phyloP scores from a whole-genome alignment of 495 filamentous ascomycete species.

The Platismatia glauca region DNA sequence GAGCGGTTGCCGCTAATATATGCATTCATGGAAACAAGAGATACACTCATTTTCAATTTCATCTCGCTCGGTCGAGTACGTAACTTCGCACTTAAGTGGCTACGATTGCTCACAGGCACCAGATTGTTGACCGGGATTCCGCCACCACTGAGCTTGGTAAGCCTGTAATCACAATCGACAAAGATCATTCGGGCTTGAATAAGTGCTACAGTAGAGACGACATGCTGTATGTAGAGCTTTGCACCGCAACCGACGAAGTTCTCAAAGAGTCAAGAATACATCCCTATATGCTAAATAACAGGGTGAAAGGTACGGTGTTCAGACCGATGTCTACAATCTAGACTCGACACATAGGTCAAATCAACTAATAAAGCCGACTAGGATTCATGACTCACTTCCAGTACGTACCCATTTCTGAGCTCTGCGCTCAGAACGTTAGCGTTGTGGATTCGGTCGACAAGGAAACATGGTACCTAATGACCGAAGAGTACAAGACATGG shows the following conservation, averaged over 20 bases:
- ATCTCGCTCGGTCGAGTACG: neutral
- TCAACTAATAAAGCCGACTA: neutral
- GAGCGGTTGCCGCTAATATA: constrained; percentile 1
- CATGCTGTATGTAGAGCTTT: neutral
- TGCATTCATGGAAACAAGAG: constrained; percentile 2
- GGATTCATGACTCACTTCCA: neutral
- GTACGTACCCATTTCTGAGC: neutral
- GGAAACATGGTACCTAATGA: neutral
- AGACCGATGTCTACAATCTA: neutral
- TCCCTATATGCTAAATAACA: constrained; percentile 1
- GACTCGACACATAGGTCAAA: neutral
- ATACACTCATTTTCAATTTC: neutral
- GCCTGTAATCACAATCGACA: neutral
- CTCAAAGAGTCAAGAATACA: constrained; percentile 5
- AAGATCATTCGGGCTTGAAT: constrained; percentile 4
- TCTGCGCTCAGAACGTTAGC: neutral
- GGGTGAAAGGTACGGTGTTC: constrained; percentile 1
- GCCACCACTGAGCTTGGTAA: constrained; percentile 4
- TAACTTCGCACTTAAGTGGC: neutral
- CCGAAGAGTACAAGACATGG: neutral
- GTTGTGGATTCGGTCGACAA: neutral
- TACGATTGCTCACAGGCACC: neutral
- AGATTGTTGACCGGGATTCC: constrained; percentile 4
- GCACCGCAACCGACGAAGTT: neutral
- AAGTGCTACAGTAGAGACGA: constrained; percentile 4